Evolutionary conservation across 2,329 filamentous ascomycete genomes (phyloP).

Genomic region (Beauveria sp.): DNA sequence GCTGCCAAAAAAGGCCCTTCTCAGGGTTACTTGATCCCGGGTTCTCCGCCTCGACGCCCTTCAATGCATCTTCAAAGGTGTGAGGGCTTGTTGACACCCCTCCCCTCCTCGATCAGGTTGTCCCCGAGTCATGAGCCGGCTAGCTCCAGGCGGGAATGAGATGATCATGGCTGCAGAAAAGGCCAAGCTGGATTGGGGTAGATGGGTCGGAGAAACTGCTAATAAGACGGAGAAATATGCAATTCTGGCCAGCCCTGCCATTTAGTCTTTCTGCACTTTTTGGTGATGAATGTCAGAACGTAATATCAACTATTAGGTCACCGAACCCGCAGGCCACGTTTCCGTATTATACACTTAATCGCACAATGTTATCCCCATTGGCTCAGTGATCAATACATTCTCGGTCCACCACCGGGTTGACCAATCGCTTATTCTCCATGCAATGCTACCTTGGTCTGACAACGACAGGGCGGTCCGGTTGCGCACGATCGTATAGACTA

Average conservation of each 20-base stretch:
- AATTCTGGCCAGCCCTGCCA: not conserved
- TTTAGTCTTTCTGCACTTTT: not conserved
- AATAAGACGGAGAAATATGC: conserved; percentile 8
- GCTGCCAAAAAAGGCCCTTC: not conserved
- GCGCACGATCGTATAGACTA: not conserved
- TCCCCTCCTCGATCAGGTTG: not conserved
- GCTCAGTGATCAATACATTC: not conserved
- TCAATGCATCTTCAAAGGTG: not conserved
- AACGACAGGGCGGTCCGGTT: not conserved
- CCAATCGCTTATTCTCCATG: conserved; percentile 9
- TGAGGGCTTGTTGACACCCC: not conserved
- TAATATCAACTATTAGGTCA: not conserved
- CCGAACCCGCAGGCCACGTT: not conserved
- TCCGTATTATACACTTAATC: not conserved
- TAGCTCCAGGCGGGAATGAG: not conserved
- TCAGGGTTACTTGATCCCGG: not conserved
- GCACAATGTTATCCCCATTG: not conserved
- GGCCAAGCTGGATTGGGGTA: not conserved
- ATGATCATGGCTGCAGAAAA: not conserved
- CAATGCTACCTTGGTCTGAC: conserved; percentile 11
- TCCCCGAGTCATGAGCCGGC: not conserved
- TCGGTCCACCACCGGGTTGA: not conserved
- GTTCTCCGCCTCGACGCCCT: not conserved
- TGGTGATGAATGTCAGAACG: not conserved
- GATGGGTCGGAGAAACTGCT: conserved; percentile 1